Evolutionary conservation across 1,284 basidiomycete genomes (phyloP), one percentile per base, ranked within the genome.

Genomic region (Schizophyllum amplum): DNA sequence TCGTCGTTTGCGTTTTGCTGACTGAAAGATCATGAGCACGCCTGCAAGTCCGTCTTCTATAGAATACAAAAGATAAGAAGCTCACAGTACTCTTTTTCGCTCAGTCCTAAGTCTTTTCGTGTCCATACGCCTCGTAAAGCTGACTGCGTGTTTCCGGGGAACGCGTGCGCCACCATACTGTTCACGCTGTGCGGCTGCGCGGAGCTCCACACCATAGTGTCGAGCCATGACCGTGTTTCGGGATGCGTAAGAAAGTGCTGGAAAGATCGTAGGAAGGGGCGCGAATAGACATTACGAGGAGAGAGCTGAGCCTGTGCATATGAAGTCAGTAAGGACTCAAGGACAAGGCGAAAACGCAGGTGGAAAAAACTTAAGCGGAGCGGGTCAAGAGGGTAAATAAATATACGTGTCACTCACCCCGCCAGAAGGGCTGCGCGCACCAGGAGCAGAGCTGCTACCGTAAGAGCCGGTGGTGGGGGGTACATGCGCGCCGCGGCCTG

Each of bases 151-250:
- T 62, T 4, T 70, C 63, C 2, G 72, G 78, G 67, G 87, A 90
- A 58, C 76, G 77, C 54, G 72, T 75, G 25, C 76, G 56, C 66
- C 0, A 87, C 84, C 87, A 90, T 90, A 62, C 83, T 81, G 0
- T 75, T 69, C 3, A 94, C 92, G 63, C 84, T 92, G 57, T 85
- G 80, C 0, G 88, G 86, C 66, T 91, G 86, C 1, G 92, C 92
- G 0, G 86, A 90, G 61, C 87, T 90, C 92, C 92, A 94, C 0
- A 94, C 81, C 82, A 94, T 89, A 4, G 86, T 83, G 59, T 92
- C 87, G 24, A 92, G 77, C 82, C 86, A 88, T 20, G 64, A 62
- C 42, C 68, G 71, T 22, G 83, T 87, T 24, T 72, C 62, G 0
- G 74, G 69, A 54, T 83, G 79, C 57, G 88, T 83, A 4, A 87